Base-by-base conservation (phyloP, 768 basidiomycete genomes). In the Amanita inopinata region DNA sequence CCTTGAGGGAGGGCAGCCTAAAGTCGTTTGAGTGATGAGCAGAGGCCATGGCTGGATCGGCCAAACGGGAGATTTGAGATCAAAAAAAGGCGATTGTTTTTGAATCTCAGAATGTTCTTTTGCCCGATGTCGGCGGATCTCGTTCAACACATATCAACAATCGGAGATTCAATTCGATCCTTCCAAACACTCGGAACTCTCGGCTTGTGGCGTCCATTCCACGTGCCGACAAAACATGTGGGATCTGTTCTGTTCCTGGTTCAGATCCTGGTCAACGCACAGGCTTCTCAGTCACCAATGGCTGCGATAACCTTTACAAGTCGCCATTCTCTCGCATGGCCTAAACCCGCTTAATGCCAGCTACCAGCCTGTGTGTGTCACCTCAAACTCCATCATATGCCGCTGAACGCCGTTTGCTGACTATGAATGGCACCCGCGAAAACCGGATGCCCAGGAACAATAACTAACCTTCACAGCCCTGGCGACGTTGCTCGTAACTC, bases 81-180 rank as follows among this genome's bases (percentile, higher is more conserved):
- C 63, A 66, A 59, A 59, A 59, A 56, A 53, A 48, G 40, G 52
- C 54, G 43, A 25, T 2, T 54, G 56, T 56, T 60, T 63, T 62
- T 62, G 62, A 66, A 71, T 67, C 67, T 67, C 58, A n/a, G 7
- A 28, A 28, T 53, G 61, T 52, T 60, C 51, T 50, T 58, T 61
- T 74, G 73, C 70, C 76, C 79, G 77, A 80, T 79, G 75, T 59
- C 67, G 64, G 63, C 73, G 74, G 77, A 79, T 74, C 71, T 73
- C 50, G 58, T 33, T 51, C 42, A 45, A 49, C 33, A 53, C 25
- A 39, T 25, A 39, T 28, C 38, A 39, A 39, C 38, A 39, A 43
- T 43, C 43, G 42, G 42, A 43, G 25, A 44, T 44, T 44, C 43
- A 44, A 44, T 41, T 31, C 30, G 33, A 6, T 37, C 20, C 18